These are phyloP conservation scores for Fusarium nurragi DNA, from an alignment of 2,329 filamentous ascomycete species.

Conservation along the genomic window DNA sequence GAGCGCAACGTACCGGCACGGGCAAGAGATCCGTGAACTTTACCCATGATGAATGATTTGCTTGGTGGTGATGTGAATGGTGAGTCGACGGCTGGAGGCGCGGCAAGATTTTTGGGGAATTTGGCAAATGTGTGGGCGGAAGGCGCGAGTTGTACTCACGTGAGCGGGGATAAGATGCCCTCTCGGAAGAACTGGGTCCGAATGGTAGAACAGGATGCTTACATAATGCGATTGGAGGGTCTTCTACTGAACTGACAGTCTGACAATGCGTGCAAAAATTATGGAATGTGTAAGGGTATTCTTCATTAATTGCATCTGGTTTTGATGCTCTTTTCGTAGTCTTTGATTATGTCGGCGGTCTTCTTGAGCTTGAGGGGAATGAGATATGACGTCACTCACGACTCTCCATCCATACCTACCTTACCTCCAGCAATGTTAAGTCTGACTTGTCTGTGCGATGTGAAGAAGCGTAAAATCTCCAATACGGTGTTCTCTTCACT, in stretches of 20 bases:
- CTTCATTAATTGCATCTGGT: not conserved
- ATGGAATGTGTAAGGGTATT: not conserved
- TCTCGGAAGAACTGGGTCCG: slow-evolving; percentile 48
- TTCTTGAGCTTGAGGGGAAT: accelerated
- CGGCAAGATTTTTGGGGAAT: slow-evolving; percentile 50
- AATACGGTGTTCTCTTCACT: not conserved
- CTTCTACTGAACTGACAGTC: not conserved
- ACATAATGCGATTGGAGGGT: slow-evolving; percentile 1
- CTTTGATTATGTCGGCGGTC: accelerated
- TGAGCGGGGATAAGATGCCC: slow-evolving; percentile 49
- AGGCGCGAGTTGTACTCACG: slow-evolving; percentile 47
- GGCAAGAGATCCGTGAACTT: slow-evolving; percentile 93
- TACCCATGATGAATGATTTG: slow-evolving; percentile 76
- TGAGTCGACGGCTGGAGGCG: slow-evolving; percentile 44
- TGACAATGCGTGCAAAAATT: not conserved
- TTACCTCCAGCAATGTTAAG: too few species aligned
- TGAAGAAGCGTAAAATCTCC: not conserved
- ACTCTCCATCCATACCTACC: not conserved
- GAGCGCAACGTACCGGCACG: slow-evolving; percentile 69
- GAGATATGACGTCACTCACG: not conserved
- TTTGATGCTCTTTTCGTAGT: accelerated
- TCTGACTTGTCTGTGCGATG: not conserved
- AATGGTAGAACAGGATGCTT: slow-evolving; percentile 1
- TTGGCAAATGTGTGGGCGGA: slow-evolving; percentile 53
- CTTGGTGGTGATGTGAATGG: slow-evolving; percentile 50